Base-by-base conservation (phyloP, 208 protist species). In the Trypanosoma conorhini region DNA sequence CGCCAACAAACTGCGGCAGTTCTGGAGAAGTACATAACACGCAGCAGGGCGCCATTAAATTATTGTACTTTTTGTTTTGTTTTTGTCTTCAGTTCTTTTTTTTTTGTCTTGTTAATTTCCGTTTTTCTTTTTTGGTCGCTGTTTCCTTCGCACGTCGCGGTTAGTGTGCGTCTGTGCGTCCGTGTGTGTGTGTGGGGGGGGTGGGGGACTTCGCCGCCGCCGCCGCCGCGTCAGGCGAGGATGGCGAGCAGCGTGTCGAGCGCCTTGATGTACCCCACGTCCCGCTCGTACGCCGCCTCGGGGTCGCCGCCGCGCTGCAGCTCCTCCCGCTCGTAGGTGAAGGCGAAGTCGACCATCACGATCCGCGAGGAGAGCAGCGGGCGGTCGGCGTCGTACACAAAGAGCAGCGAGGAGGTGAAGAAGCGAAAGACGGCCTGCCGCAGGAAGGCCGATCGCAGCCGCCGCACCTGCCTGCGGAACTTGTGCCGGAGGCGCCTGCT, bases 331-430 rank as follows among this genome's bases (percentile, higher is more conserved):
- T 93, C 86, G 70, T 96, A 96, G 3, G 91, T 92, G 77, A 89
- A 96, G 15, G 91, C 91, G 66, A 96, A 96, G 77, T 96, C 91
- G 0, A 96, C 86, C 91, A 96, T 96, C 42, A 88, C 85, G 38
- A 96, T 68, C 0, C 91, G 91, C 26, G 74, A 70, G n/a, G 86
- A 93, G 30, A 74, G 22, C n/a, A 87, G 40, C 24, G 91, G 84
- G 17, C 74, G 61, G 26, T 79, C 86, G 17, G 82, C 86, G 71
- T 96, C 91, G 75, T 93, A 96, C 30, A 96, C 85, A 79, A 96
- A 91, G 56, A 96, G 67, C 59, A 96, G 67, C 38, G 91, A 96
- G 21, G 91, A 96, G 21, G 91, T 96, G 76, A 86, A 96, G 69
- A 96, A 93, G 62, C 86, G 84, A 55, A 86, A 92, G 52, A 83